Percentiles rank a stretch among this genome's conserved stretches.
phyloP scores from a whole-genome alignment of 495 filamentous ascomycete genomes.

The Lepidopterella palustris region DNA sequence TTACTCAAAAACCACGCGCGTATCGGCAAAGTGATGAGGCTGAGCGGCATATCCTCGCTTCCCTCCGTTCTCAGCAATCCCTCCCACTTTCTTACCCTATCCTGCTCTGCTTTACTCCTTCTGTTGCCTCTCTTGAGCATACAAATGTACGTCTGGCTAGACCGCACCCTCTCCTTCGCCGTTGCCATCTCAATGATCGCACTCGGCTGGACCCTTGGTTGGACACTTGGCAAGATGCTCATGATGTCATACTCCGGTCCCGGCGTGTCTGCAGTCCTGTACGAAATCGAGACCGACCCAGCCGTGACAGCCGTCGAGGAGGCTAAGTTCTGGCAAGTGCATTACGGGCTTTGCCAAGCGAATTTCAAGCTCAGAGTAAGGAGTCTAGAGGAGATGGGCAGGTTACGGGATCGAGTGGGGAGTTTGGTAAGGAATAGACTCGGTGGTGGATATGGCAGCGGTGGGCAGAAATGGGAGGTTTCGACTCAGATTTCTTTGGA shows the following conservation, averaged over 20 bases:
- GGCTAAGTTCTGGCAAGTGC: constrained; percentile 95
- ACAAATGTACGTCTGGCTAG: constrained; percentile 67
- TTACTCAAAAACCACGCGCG: constrained; percentile 85
- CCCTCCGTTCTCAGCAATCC: constrained; percentile 82
- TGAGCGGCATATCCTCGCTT: constrained; percentile 74
- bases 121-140: constrained; percentile 76
- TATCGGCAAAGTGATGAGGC: constrained; percentile 78
- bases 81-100: constrained; percentile 86
- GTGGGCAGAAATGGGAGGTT: constrained; percentile 83
- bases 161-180: constrained; percentile 68
- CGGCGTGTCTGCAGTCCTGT: constrained; percentile 68
- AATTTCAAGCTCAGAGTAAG: constrained; percentile 72
- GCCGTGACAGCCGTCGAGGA: constrained; percentile 73
- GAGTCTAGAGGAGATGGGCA: constrained; percentile 58
- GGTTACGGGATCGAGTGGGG: constrained; percentile 65
- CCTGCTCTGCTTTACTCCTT: constrained; percentile 72
- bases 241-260: constrained; percentile 75
- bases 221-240: constrained; percentile 83
- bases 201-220: constrained; percentile 73
- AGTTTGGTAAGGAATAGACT: constrained; percentile 78
- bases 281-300: constrained; percentile 75
- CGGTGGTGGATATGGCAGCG: constrained; percentile 78
- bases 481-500: constrained; percentile 39
- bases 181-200: constrained; percentile 82
- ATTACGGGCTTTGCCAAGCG: constrained; percentile 93